Conservation (phyloP, 1,284 basidiomycete species). For the Leccinum subrobustum region DNA sequence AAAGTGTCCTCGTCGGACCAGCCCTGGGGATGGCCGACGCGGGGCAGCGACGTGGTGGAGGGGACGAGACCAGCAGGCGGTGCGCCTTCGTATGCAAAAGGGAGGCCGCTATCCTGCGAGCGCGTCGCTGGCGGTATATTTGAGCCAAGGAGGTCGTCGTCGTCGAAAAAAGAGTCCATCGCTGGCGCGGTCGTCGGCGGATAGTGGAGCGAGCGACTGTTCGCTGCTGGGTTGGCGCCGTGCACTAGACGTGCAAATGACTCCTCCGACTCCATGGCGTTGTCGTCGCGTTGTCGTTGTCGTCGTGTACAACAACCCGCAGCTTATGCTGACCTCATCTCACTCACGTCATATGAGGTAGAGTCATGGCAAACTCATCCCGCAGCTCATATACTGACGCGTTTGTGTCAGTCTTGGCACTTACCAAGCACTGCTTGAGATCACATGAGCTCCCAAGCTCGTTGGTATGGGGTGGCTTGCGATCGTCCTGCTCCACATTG, state of each 20-base stretch:
- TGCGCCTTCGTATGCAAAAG: slow-evolving; percentile 55
- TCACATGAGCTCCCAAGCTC: too few relatives aligned
- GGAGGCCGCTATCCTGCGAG: slow-evolving; percentile 69
- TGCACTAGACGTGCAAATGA: slow-evolving; percentile 75
- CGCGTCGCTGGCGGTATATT: slow-evolving; percentile 41
- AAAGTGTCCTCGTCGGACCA: slow-evolving; percentile 55
- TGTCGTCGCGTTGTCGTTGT: background rate
- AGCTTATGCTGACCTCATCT: slow-evolving; percentile 13
- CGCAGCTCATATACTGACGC: too few relatives aligned
- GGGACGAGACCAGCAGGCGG: slow-evolving; percentile 56
- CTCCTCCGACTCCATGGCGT: slow-evolving; percentile 40
- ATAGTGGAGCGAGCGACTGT: slow-evolving; percentile 38
- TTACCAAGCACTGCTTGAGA: too few relatives aligned
- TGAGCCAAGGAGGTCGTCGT: slow-evolving; percentile 26
- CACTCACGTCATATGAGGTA: slow-evolving; percentile 6
- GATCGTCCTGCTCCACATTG: too few relatives aligned
- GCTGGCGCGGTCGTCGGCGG: slow-evolving; percentile 56
- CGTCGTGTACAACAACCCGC: background rate
- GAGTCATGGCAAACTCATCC: too few relatives aligned
- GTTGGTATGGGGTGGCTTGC: too few relatives aligned
- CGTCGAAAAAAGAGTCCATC: slow-evolving; percentile 82
- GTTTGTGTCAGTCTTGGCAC: too few relatives aligned
- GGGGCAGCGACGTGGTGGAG: slow-evolving; percentile 41
- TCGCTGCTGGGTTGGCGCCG: slow-evolving; percentile 65
- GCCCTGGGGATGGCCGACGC: slow-evolving; percentile 53